Base-by-base conservation (phyloP, 371 early-diverging fungal genomes). In the Synchytrium microbalum region DNA sequence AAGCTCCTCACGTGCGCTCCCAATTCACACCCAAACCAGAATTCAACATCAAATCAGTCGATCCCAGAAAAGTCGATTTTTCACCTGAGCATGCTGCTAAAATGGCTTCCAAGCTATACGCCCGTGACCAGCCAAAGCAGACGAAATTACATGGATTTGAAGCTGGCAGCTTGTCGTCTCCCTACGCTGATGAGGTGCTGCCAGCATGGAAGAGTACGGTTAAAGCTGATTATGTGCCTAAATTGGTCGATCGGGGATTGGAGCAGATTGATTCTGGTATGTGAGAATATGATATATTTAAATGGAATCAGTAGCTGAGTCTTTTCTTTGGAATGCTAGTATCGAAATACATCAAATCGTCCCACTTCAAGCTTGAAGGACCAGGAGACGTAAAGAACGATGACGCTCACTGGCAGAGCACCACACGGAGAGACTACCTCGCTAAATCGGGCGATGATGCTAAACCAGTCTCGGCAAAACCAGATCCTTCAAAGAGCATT, bases 131-230 rank as follows among this genome's bases (percentile, higher is more conserved):
- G 19, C 10, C 46, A 19, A 19, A 10, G 10, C 10, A 5, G 19
- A 38, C 5, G 10, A 38, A 38, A 38, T 10, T 38, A 19, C 46
- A 38, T 38, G 46, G 10, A 10, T 5, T 19, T 1, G 71, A 71
- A 61, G 62, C 67, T 14, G 69, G 69, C 13, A 58, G 62, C 25
- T 60, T 66, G 23, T 26, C 52, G 5, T 63, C 71, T 0, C 66
- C 69, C 55, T 76, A 76, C 56, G 74, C 71, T 3, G 74, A 76
- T 57, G 73, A 73, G 38, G 58, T 19, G 56, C 72, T 70, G 61
- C 72, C 72, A 0, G 24, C 52, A 29, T 72, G 76, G 76, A 52
- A 54, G 32, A 74, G 68, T 32, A 76, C 72, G 13, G 67, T 64
- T 58, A 38, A 68, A 30, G 32, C 60, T 14, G 77, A 70, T 27